Percentiles rank a stretch among this genome's conserved stretches.
Conservation (phyloP, 176 grass and related monocot species). For the Triticum monococcum region DNA sequence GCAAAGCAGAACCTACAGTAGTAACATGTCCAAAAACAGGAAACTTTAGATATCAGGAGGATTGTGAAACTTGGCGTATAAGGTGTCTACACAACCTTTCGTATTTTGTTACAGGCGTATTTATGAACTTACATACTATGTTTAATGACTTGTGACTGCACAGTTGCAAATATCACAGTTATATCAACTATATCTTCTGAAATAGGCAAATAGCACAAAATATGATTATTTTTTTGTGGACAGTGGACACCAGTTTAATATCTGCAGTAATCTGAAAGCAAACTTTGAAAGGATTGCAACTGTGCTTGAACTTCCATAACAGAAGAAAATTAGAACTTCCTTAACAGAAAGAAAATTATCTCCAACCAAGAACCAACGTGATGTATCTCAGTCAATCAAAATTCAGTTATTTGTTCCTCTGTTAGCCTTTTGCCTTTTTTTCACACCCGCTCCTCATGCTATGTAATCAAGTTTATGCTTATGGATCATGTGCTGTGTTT, state of each 20-base stretch:
- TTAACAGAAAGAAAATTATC: not conserved
- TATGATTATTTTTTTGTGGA: slow-evolving; percentile 3
- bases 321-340: not conserved
- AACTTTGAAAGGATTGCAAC: slow-evolving; percentile 7
- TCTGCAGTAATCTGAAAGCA: not conserved
- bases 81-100: slow-evolving; percentile 40
- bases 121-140: not conserved
- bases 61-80: slow-evolving; percentile 65
- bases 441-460: not conserved
- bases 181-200: not conserved
- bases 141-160: not conserved
- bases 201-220: not conserved
- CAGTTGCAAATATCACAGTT: not conserved
- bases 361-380: not conserved
- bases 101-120: not conserved
- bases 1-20: slow-evolving; percentile 31
- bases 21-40: slow-evolving; percentile 12
- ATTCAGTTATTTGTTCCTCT: not conserved
- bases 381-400: slow-evolving; percentile 8
- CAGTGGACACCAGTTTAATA: not conserved
- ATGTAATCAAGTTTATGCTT: slow-evolving; percentile 24
- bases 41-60: slow-evolving; percentile 37
- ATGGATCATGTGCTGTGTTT: not conserved
- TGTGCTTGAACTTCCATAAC: not conserved
- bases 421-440: not conserved